Conservation (phyloP, 306 rosid species). For the Hippophae gyantsensis region DNA sequence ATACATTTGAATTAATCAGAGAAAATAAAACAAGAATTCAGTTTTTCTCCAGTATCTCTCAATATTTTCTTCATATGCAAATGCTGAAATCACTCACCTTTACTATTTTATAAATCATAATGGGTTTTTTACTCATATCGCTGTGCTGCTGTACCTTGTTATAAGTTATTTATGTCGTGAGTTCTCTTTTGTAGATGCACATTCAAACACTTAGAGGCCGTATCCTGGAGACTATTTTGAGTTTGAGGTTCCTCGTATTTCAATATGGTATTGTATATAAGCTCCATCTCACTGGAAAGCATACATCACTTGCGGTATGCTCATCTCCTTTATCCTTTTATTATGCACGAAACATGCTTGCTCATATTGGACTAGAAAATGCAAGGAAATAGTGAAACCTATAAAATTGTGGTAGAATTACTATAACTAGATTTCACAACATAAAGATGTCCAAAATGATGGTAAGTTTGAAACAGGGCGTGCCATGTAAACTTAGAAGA, state of each 20-base stretch:
- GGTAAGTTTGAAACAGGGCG: too few relatives aligned
- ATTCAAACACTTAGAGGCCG: conserved; percentile 86
- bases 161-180: not conserved
- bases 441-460: too few relatives aligned
- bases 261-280: conserved; percentile 91
- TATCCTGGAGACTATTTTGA: conserved; percentile 82
- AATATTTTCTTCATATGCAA: too few relatives aligned
- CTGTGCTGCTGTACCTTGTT: conserved; percentile 5
- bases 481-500: too few relatives aligned
- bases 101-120: too few relatives aligned
- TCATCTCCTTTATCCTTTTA: conserved; percentile 1
- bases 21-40: too few relatives aligned
- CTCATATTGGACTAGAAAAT: not conserved
- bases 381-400: too few relatives aligned
- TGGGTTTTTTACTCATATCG: not conserved
- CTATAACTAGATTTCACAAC: too few relatives aligned
- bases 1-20: too few relatives aligned
- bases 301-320: conserved; percentile 80
- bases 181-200: conserved; percentile 46
- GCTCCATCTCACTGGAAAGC: conserved; percentile 59
- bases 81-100: too few relatives aligned
- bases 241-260: conserved; percentile 63
- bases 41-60: too few relatives aligned
- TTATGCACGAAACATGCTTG: not conserved
- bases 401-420: too few relatives aligned